Evolutionary conservation across 192 early-diverging fungal species (phyloP).

Genomic region (Coemansia brasiliensis): DNA sequence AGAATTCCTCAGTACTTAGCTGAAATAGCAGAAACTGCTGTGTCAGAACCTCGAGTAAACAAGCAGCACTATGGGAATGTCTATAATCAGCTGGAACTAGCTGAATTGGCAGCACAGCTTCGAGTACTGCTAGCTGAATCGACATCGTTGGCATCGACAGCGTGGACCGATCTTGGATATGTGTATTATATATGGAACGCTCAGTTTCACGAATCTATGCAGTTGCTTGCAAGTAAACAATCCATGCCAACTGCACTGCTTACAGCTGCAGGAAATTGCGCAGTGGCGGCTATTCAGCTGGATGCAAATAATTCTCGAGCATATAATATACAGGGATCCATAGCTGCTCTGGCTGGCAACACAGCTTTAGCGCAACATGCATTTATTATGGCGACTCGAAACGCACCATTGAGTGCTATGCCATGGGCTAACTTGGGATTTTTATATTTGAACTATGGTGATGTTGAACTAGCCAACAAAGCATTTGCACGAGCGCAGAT

Average conservation of each 20-base stretch:
- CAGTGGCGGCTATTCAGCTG: conserved; percentile 61
- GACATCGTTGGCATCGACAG: conserved; percentile 17
- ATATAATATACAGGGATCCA: conserved; percentile 76
- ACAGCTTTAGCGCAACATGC: conserved; percentile 78
- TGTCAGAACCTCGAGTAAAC: conserved; percentile 2
- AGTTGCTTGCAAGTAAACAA: neutral
- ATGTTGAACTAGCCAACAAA: conserved; percentile 73
- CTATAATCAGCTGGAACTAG: conserved; percentile 18
- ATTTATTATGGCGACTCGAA: conserved; percentile 76
- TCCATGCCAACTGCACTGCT: conserved; percentile 10
- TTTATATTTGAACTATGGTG: conserved; percentile 66
- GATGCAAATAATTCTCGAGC: conserved; percentile 58
- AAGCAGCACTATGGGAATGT: conserved; percentile 1
- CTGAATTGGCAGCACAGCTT: conserved; percentile 16
- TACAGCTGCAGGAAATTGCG: conserved; percentile 27
- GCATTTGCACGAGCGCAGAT: conserved; percentile 73
- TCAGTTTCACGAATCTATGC: neutral
- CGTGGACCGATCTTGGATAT: conserved; percentile 41
- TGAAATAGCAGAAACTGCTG: conserved; percentile 7
- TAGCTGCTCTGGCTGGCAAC: conserved; percentile 43
- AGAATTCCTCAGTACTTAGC: conserved; percentile 17
- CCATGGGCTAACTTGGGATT: conserved; percentile 86
- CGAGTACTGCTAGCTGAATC: conserved; percentile 28
- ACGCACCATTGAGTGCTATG: conserved; percentile 61
- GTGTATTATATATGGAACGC: conserved; percentile 25